phyloP scores from a whole-genome alignment of 2,329 filamentous ascomycete species.

The Penicillium sp. region DNA sequence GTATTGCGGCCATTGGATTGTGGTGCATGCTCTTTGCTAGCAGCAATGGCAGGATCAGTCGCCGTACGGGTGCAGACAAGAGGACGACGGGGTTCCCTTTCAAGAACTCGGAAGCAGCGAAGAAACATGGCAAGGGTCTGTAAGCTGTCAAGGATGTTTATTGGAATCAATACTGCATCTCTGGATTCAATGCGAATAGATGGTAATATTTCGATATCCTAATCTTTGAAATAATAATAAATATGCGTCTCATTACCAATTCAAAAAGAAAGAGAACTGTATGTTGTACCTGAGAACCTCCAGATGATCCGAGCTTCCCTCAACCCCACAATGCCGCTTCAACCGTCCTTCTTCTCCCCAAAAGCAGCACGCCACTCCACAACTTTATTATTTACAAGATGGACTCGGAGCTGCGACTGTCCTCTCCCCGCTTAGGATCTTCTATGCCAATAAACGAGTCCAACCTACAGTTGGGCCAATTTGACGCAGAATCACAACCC shows the following conservation, averaged over 20 bases:
- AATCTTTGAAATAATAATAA: neutral
- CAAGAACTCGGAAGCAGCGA: slow-evolving; percentile 57
- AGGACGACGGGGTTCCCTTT: slow-evolving; percentile 66
- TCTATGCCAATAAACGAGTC: slow-evolving; percentile 18
- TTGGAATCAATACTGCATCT: neutral
- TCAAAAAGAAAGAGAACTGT: neutral
- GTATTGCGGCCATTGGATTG: slow-evolving; percentile 60
- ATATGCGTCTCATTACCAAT: neutral
- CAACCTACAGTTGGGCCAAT: slow-evolving; percentile 22
- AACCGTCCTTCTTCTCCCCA: slow-evolving; percentile 23
- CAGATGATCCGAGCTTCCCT: slow-evolving; percentile 10
- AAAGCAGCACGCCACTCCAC: slow-evolving; percentile 30
- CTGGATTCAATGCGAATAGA: neutral
- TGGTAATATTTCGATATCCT: neutral
- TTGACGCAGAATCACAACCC: slow-evolving; percentile 25
- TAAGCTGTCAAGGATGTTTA: neutral
- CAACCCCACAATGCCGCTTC: slow-evolving; percentile 26
- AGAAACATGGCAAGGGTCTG: slow-evolving; percentile 42
- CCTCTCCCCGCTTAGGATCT: slow-evolving; percentile 19
- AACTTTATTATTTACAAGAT: slow-evolving; percentile 17
- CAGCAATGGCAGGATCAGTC: slow-evolving; percentile 56
- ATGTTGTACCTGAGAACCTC: neutral
- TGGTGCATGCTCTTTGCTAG: slow-evolving; percentile 64
- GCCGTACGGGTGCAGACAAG: slow-evolving; percentile 66
- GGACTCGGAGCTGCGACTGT: slow-evolving; percentile 26